Evolutionary conservation across 345 rosid genomes (phyloP).

Genomic region (Eucalyptus tenuipes): DNA sequence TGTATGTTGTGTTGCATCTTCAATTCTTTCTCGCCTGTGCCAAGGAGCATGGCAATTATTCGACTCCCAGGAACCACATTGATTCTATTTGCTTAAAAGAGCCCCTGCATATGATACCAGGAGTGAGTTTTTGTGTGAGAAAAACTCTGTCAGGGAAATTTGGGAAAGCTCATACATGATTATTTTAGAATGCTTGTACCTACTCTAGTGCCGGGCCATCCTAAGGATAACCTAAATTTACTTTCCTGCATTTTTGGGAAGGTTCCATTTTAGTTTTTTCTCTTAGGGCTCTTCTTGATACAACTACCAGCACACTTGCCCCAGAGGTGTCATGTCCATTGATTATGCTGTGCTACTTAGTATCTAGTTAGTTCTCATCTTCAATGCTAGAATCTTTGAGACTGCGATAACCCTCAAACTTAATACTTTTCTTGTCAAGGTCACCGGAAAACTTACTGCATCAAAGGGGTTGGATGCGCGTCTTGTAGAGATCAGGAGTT

Average conservation of each 20-base stretch:
- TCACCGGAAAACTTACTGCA: slow-evolving; percentile 54
- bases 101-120: not conserved
- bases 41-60: fast-evolving
- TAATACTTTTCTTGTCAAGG: slow-evolving; percentile 6
- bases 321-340: slow-evolving; percentile 36
- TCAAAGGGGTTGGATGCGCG: slow-evolving; percentile 69
- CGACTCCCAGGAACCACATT: not conserved
- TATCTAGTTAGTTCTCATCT: not conserved
- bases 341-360: not conserved
- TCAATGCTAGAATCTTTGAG: not conserved
- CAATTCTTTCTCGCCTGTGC: fast-evolving
- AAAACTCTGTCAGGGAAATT: not conserved
- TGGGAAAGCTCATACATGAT: not conserved
- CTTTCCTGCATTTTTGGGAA: not conserved
- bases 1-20: not conserved
- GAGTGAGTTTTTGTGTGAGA: fast-evolving
- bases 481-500: slow-evolving; percentile 42
- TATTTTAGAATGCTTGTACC: not conserved
- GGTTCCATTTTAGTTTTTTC: not conserved
- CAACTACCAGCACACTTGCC: slow-evolving; percentile 69
- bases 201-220: not conserved
- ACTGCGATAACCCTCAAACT: not conserved
- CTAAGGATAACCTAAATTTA: not conserved
- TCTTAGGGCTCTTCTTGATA: not conserved
- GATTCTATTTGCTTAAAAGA: not conserved